Evolutionary conservation across 371 early-diverging fungal species (phyloP), one percentile per base, ranked within the genome.

Genomic region (Rhizomucor miehei): DNA sequence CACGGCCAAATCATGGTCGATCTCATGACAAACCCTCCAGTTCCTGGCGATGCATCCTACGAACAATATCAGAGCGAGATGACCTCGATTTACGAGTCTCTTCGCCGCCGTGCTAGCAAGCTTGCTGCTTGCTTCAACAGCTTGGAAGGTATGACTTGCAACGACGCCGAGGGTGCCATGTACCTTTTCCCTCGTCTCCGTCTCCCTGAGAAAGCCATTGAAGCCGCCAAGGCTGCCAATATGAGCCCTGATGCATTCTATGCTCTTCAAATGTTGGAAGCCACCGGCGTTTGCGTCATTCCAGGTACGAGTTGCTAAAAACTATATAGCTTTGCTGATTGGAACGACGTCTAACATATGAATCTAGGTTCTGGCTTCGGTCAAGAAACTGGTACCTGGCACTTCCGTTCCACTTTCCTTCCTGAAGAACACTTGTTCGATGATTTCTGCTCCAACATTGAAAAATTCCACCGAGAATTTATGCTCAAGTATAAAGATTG

Each of bases 341-440:
- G 24, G 8, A 3, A 14, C 29, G 17, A 8, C 29, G 6, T 48
- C 29, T 48, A n/a, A 29, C 29, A 29, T 29, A n/a, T n/a, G n/a
- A 4, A 34, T 35, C 6, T 38, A 54, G 58, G 58, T 6, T 52
- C 85, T 38, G 98, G 98, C 12, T 98, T 98, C 57, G 88, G 90
- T 24, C 97, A 98, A 80, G 81, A 81, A 57, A 79, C 83, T 5
- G 90, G 88, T 44, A 98, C 96, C 1, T 94, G 79, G 66, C 98
- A 98, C 67, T 96, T 98, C 84, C 82, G 98, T 55, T 88, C 89
- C 39, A 97, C 98, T 4, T 98, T 98, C 80, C 60, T 98, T 62
- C 97, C 98, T 16, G 92, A 89, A 19, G 96, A 96, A 65, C 79
- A 91, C 23, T 74, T 90, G 44, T 90, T 98, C 81, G 95, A 93